phyloP scores from a whole-genome alignment of 164 flowering plant species.

The Echeveria elegans region DNA sequence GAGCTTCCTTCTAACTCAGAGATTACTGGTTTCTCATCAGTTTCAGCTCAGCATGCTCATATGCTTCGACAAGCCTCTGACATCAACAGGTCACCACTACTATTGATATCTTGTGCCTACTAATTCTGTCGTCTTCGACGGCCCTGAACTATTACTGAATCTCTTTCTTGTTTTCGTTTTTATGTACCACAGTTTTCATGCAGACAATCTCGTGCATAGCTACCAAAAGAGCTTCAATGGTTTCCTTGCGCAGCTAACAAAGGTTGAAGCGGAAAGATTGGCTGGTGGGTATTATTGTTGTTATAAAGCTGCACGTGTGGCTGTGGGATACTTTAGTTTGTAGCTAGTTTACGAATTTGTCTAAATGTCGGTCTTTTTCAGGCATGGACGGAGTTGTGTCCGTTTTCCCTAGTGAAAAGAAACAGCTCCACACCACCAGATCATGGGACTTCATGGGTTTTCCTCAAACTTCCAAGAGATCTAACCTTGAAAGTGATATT shows the following conservation, averaged over 20 bases:
- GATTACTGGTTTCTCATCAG: constrained; percentile 12
- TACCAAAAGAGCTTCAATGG: constrained; percentile 51
- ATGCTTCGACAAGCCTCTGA: constrained; percentile 27
- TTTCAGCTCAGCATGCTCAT: constrained; percentile 21
- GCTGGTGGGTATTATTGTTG: constrained; percentile 15
- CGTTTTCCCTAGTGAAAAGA: constrained; percentile 25
- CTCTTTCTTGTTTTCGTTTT: too few relatives aligned
- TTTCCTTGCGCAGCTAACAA: constrained; percentile 35
- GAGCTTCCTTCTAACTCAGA: constrained; percentile 17
- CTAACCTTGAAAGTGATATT: constrained; percentile 28
- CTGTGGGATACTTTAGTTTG: too few relatives aligned
- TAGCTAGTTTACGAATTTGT: not conserved
- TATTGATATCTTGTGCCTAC: too few relatives aligned
- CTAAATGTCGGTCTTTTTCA: constrained; percentile 3
- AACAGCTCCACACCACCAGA: constrained; percentile 43
- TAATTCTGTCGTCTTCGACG: too few relatives aligned
- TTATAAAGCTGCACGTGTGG: not conserved
- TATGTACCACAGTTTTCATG: not conserved
- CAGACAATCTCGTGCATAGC: constrained; percentile 17
- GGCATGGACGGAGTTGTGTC: constrained; percentile 44
- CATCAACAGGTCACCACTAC: constrained; percentile 13
- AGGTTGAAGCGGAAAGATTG: constrained; percentile 18
- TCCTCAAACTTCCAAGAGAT: constrained; percentile 16
- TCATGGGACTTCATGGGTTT: constrained; percentile 62
- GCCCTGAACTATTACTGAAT: too few relatives aligned